A percentile compares a stretch with the other conserved stretches of the same genome.
Evolutionary conservation across 352 stramenopile species (phyloP).

Genomic region (Globisporangium heterothallicum): DNA sequence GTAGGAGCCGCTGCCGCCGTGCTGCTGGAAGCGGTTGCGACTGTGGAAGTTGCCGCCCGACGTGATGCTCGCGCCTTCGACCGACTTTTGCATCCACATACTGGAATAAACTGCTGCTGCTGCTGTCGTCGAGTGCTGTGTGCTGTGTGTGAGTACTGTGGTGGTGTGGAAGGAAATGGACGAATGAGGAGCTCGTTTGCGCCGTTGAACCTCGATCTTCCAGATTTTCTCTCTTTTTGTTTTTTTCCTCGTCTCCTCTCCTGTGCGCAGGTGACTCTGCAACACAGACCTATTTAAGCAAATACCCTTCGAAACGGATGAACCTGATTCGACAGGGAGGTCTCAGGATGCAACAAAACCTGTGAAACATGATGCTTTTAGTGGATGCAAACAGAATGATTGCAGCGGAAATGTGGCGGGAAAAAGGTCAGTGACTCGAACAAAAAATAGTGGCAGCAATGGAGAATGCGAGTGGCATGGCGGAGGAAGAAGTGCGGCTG

Average conservation of each 20-base stretch:
- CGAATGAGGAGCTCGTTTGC: neutral
- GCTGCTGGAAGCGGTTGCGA: constrained; percentile 33
- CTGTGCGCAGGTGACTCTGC: neutral
- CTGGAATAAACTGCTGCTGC: too few species aligned
- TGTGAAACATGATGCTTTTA: constrained; percentile 1
- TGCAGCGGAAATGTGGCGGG: neutral
- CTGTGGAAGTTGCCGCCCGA: constrained; percentile 37
- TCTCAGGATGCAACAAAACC: constrained; percentile 12
- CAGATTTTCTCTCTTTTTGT: constrained; percentile 9
- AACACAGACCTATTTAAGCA: neutral
- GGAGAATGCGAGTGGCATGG: constrained; percentile 18
- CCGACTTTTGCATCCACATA: constrained; percentile 69
- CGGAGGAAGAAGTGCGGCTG: constrained; percentile 43
- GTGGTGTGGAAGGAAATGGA: neutral
- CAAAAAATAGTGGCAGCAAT: constrained; percentile 15
- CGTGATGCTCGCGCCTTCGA: constrained; percentile 33
- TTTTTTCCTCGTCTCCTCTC: neutral
- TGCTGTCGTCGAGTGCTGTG: too few species aligned
- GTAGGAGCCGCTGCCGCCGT: constrained; percentile 20
- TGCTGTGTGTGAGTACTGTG: neutral
- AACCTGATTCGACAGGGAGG: constrained; percentile 1
- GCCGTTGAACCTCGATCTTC: neutral
- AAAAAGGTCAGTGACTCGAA: constrained; percentile 2
- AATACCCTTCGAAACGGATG: neutral
- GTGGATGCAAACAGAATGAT: neutral